These are phyloP conservation scores for Rutidosis leptorrhynchoides DNA, from an alignment of 129 eudicot species.

Conservation along the genomic window DNA sequence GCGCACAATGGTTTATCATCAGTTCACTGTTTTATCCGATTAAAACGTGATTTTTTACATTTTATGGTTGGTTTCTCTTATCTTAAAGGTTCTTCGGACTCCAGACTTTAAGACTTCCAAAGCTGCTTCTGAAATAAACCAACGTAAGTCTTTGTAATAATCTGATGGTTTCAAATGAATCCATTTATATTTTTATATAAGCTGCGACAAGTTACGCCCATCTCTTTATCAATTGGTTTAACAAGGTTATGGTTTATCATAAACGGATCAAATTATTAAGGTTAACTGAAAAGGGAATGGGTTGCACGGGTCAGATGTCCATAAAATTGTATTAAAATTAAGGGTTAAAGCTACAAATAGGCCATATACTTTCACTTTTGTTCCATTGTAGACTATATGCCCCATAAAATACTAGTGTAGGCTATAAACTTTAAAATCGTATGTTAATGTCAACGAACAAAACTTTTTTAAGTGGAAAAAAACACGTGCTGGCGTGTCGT, in stretches of 20 bases:
- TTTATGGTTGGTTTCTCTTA: constrained; percentile 11
- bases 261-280: background rate
- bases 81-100: constrained; percentile 66
- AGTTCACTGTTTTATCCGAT: background rate
- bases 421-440: too few relatives aligned
- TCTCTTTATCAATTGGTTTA: background rate
- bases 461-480: too few relatives aligned
- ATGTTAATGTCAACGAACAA: too few relatives aligned
- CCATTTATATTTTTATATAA: background rate
- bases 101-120: constrained; percentile 69
- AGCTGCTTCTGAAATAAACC: constrained; percentile 67
- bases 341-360: too few relatives aligned
- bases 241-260: background rate
- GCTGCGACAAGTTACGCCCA: background rate
- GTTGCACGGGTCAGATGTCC: background rate
- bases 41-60: background rate
- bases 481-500: too few relatives aligned
- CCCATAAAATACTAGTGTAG: too few relatives aligned
- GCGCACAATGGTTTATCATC: background rate
- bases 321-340: too few relatives aligned
- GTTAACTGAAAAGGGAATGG: background rate
- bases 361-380: too few relatives aligned
- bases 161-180: background rate
- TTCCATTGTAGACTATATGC: too few relatives aligned
- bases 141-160: constrained; percentile 41